Percentiles rank a stretch among this genome's conserved stretches.
Evolutionary conservation across 2,329 filamentous ascomycete genomes (phyloP).

Genomic region (Dactylellina leptospora): DNA sequence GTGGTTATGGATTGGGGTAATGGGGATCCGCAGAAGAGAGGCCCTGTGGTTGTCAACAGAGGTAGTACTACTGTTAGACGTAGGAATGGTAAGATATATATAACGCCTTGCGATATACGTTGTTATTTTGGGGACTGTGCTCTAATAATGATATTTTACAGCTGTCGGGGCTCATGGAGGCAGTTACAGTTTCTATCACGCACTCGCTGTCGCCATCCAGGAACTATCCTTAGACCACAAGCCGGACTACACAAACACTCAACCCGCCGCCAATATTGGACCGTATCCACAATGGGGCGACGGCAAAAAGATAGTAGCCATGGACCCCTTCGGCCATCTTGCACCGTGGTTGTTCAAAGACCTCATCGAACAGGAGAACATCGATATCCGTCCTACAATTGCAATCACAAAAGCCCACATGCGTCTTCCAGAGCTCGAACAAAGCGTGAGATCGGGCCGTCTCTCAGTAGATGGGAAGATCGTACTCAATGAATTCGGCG

Average conservation of each 20-base stretch:
- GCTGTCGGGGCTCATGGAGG: conserved; percentile 80
- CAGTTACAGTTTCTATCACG: conserved; percentile 95
- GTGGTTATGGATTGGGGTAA: conserved; percentile 88
- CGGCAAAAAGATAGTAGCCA: conserved; percentile 92
- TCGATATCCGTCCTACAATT: conserved; percentile 89
- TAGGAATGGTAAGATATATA: conserved; percentile 77
- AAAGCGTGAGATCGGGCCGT: conserved; percentile 81
- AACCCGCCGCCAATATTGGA: conserved; percentile 88
- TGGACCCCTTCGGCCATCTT: conserved; percentile 93
- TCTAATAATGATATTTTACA: no score
- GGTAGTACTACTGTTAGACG: conserved; percentile 77
- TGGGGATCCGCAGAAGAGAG: conserved; percentile 75
- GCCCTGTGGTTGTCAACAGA: conserved; percentile 87
- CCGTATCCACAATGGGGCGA: conserved; percentile 91
- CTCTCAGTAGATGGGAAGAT: conserved; percentile 85
- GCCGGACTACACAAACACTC: conserved; percentile 81
- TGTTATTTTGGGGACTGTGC: no score
- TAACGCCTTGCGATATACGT: no score
- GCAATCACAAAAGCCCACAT: conserved; percentile 92
- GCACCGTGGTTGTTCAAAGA: conserved; percentile 84
- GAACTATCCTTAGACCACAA: conserved; percentile 84
- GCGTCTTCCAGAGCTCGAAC: conserved; percentile 93
- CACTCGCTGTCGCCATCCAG: conserved; percentile 88
- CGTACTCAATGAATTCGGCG: conserved; percentile 83
- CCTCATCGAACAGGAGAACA: conserved; percentile 77